Conservation (phyloP, 805 yeast species). For the Sugiyamaella boreocaroliniensis region DNA sequence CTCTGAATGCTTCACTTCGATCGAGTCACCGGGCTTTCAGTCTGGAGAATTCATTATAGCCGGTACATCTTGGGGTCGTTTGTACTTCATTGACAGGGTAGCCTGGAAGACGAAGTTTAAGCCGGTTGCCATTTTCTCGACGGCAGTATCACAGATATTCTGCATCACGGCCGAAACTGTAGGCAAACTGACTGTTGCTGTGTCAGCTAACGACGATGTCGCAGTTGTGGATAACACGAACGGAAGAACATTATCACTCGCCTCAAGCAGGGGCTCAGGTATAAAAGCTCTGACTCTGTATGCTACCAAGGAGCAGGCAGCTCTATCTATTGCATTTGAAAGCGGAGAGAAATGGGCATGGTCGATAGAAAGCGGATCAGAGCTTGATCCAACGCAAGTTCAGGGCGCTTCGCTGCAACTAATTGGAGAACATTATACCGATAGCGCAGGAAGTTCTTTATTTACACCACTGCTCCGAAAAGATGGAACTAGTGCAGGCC, state of each 20-base stretch:
- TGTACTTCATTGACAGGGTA: not conserved
- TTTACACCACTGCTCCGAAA: not conserved
- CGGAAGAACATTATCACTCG: not conserved
- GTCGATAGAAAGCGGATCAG: not conserved
- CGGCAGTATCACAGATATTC: not conserved
- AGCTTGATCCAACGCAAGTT: not conserved
- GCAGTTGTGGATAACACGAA: not conserved
- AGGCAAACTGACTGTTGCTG: not conserved
- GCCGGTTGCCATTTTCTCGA: not conserved
- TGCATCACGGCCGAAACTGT: not conserved
- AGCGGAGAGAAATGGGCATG: not conserved
- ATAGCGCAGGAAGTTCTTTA: no score
- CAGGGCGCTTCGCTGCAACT: not conserved
- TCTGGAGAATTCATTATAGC: not conserved
- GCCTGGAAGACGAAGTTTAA: not conserved
- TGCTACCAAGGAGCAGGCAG: not conserved
- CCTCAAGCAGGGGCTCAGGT: not conserved
- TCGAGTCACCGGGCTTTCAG: not conserved
- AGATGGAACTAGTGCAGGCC: not conserved
- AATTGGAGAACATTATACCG: not conserved
- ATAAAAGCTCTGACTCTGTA: not conserved
- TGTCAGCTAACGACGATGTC: not conserved
- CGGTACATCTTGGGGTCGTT: not conserved
- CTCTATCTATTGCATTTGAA: not conserved
- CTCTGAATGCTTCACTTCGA: not conserved